These are phyloP conservation scores for Claviceps sp. DNA, from an alignment of 2,329 filamentous ascomycete species.

Conservation along the genomic window DNA sequence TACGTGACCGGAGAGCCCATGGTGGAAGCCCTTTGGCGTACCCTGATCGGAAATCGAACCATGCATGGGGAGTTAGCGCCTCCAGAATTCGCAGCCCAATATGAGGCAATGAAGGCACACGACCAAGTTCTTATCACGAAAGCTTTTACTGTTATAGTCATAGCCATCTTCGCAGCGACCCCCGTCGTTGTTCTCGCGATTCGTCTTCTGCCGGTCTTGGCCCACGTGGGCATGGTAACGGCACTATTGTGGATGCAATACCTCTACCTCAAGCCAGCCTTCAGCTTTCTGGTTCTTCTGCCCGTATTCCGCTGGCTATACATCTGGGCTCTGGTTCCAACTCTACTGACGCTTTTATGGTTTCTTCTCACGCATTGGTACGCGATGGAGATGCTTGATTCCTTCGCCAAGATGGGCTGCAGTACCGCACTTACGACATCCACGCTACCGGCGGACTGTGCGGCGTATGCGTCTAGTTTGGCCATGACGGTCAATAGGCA, in stretches of 20 bases:
- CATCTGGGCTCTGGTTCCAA: background rate
- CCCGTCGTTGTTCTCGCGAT: conserved; percentile 1
- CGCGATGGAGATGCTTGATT: background rate
- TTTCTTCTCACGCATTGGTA: background rate
- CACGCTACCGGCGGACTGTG: conserved; percentile 2
- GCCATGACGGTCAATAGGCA: conserved; percentile 1
- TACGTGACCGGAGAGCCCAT: conserved; percentile 5
- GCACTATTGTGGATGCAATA: background rate
- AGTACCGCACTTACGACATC: background rate
- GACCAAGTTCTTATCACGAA: background rate
- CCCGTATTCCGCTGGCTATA: conserved; percentile 5
- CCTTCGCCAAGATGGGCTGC: conserved; percentile 2
- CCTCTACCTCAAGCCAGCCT: background rate
- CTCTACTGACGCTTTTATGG: conserved; percentile 1
- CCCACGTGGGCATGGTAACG: background rate
- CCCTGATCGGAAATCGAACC: conserved; percentile 5
- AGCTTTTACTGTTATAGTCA: background rate
- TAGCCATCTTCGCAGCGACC: background rate
- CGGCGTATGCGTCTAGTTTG: background rate
- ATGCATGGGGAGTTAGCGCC: conserved; percentile 1
- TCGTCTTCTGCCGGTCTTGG: conserved; percentile 2
- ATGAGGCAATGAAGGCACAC: conserved; percentile 4
- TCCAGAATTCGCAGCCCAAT: conserved; percentile 3
- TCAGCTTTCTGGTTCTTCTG: conserved; percentile 1
- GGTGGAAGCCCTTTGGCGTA: conserved; percentile 6